These are phyloP conservation scores for Crepidotus sp. DNA, from an alignment of 1,284 basidiomycete genomes.

Conservation along the genomic window DNA sequence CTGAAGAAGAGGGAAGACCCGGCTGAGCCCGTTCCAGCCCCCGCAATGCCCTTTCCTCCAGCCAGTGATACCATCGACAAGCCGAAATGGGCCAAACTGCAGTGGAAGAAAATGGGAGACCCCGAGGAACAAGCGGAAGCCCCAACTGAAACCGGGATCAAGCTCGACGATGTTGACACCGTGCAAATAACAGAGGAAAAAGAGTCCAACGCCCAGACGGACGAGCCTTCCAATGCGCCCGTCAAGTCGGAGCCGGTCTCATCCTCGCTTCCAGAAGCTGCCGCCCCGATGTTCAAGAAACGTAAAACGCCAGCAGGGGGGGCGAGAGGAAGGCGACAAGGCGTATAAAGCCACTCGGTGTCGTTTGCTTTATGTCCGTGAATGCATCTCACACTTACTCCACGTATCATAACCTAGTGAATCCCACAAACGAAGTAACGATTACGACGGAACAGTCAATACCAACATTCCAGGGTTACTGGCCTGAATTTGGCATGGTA, in stretches of 20 bases:
- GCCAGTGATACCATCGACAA: constrained; percentile 7
- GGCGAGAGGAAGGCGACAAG: constrained; percentile 24
- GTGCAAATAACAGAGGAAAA: constrained; percentile 16
- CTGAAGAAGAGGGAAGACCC: constrained; percentile 46
- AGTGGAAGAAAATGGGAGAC: constrained; percentile 26
- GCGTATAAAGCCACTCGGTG: constrained; percentile 4
- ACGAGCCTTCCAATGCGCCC: not conserved
- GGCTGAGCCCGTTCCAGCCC: constrained; percentile 14
- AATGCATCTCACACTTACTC: constrained; percentile 4
- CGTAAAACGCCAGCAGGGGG: constrained; percentile 28
- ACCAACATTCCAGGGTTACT: constrained; percentile 25
- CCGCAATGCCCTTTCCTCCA: constrained; percentile 10
- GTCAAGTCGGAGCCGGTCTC: constrained; percentile 8
- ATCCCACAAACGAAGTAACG: not conserved
- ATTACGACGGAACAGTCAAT: constrained; percentile 22
- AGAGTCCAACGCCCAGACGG: constrained; percentile 8
- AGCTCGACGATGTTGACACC: constrained; percentile 10
- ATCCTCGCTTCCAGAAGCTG: not conserved
- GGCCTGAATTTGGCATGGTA: constrained; percentile 24
- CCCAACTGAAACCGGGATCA: constrained; percentile 17
- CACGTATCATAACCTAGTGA: not conserved
- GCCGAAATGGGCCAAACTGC: constrained; percentile 29
- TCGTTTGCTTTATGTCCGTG: not conserved
- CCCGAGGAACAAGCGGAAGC: constrained; percentile 5
- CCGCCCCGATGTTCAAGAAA: constrained; percentile 29